Conservation (phyloP, 306 rosid species). For the Quercus suber region DNA sequence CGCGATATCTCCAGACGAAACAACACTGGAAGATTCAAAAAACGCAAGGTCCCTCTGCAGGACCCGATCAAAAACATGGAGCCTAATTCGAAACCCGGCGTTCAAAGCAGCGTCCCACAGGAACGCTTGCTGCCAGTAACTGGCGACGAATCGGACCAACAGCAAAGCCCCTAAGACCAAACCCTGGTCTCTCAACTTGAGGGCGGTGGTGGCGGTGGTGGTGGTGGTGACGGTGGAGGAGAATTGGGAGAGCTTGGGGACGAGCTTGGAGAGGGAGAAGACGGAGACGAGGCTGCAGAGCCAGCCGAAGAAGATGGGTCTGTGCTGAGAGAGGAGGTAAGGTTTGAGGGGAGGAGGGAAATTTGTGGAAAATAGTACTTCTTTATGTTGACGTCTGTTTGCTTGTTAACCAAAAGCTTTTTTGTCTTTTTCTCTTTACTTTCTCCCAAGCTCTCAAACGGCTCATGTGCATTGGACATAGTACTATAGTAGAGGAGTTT, state of each 20-base stretch:
- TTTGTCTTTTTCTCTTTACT: too few species aligned
- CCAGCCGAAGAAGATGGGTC: constrained; percentile 63
- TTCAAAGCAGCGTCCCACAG: constrained; percentile 81
- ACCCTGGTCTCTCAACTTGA: constrained; percentile 28
- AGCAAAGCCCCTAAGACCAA: constrained; percentile 45
- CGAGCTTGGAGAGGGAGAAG: constrained; percentile 51
- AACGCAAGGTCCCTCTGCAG: constrained; percentile 57
- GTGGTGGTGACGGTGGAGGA: constrained; percentile 30
- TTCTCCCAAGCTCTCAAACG: too few species aligned
- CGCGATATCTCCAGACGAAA: constrained; percentile 67
- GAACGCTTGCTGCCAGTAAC: constrained; percentile 71
- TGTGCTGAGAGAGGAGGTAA: constrained; percentile 37
- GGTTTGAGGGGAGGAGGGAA: constrained; percentile 71
- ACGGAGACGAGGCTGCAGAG: constrained; percentile 73
- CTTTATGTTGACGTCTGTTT: too few species aligned
- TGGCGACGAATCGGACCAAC: constrained; percentile 44
- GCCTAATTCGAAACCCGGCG: constrained; percentile 53
- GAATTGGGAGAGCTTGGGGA: constrained; percentile 39
- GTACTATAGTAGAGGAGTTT: too few species aligned
- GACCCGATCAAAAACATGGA: constrained; percentile 52
- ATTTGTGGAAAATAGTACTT: too few species aligned
- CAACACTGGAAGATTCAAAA: constrained; percentile 46
- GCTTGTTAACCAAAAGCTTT: too few species aligned
- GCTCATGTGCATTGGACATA: too few species aligned
- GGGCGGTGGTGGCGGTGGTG: constrained; percentile 5